Evolutionary conservation across 352 stramenopile species (phyloP).

Genomic region (Poterioochromonas sp.): DNA sequence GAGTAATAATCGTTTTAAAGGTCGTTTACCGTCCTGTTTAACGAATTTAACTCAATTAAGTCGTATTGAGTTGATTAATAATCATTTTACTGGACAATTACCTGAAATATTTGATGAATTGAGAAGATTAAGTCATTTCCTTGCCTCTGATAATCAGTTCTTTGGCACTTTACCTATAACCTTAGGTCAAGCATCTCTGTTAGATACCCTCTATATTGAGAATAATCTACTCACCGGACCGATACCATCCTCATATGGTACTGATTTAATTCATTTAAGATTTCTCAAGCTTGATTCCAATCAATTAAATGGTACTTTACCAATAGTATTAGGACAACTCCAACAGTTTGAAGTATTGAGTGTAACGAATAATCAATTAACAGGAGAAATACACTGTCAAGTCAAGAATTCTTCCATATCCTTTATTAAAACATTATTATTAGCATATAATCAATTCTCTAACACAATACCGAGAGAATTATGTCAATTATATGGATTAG

Average conservation of each 20-base stretch:
- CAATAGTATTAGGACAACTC: not conserved
- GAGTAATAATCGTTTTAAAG: not conserved
- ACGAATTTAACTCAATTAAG: not conserved
- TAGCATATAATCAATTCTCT: too few relatives aligned
- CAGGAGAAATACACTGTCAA: not conserved
- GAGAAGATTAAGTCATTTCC: too few relatives aligned
- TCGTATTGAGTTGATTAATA: not conserved
- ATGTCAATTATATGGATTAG: too few relatives aligned
- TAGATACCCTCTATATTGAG: not conserved
- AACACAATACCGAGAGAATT: too few relatives aligned
- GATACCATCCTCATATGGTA: too few relatives aligned
- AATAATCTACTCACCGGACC: not conserved
- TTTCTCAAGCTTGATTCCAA: not conserved
- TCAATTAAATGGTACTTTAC: not conserved
- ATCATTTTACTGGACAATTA: too few relatives aligned
- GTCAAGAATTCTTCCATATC: too few relatives aligned
- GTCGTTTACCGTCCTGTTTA: not conserved
- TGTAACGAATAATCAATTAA: conserved; percentile 9
- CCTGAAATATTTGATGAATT: too few relatives aligned
- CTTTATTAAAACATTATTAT: too few relatives aligned
- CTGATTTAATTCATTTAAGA: too few relatives aligned
- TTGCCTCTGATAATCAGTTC: conserved; percentile 23
- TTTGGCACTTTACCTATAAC: not conserved
- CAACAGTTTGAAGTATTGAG: not conserved
- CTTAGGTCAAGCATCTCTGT: not conserved